Evolutionary conservation across 345 rosid species (phyloP), one percentile per base, ranked within the genome.

Genomic region (Fremontodendron californicum): DNA sequence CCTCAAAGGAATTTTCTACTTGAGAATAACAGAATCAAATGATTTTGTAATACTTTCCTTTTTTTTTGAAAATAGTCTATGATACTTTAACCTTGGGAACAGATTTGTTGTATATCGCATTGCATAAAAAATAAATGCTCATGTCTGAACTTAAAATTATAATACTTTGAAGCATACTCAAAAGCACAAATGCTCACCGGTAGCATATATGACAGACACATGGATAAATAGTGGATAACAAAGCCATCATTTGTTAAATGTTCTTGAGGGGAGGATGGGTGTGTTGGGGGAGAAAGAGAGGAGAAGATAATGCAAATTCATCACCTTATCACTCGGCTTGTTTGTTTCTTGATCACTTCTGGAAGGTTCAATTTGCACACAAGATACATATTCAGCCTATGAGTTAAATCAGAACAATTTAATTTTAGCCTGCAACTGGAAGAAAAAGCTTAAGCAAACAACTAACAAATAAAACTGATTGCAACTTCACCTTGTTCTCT

Each of bases 321-420:
- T 81, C 73, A 86, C 94, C 96, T 89, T 92, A 57, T 92, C 94
- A 64, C 78, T 12, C 40, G 86, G 83, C 82, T 77, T 87, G 76
- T 84, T 85, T 75, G 86, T 83, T 85, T 89, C 97, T 78, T 88
- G 92, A 77, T 92, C 93, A 73, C 83, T 89, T 86, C 88, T 84
- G 49, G 85, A 85, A 51, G 82, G 89, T 74, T 89, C 90, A 54
- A 79, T 76, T 39, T 86, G 82, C 21, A 84, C 90, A 35, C 65
- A 85, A 67, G 90, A 84, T 21, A 68, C 62, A 79, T 77, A 81
- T 51, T 86, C 89, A 48, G 78, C 70, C 91, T 89, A 76, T 57
- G 77, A 77, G 45, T 66, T 8, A 78, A 77, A 80, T 8, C 51
- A 82, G 68, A 78, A 65, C 57, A 19, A 43, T 76, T 71, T 46